Base-by-base conservation (phyloP, 2,329 filamentous ascomycete genomes). In the Alternaria dauci region DNA sequence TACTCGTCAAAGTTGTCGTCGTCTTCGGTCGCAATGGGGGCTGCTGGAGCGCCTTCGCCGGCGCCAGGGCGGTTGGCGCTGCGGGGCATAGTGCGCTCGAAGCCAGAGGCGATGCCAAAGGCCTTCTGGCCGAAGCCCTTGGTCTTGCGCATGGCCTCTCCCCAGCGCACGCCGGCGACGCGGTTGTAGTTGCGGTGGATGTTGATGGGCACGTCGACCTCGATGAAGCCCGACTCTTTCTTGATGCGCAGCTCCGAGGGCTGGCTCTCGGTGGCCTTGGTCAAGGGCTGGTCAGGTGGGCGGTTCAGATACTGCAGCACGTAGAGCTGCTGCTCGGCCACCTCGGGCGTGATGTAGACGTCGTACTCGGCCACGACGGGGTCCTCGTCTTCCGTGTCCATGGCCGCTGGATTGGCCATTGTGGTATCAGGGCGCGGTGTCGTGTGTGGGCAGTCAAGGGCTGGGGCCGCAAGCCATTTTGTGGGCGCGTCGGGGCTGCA, bases 221-320 rank as follows among this genome's bases (percentile, higher is more conserved):
- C 95, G 58, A 97, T 84, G 81, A 97, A 91, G 57, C 94, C 94
- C 0, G 91, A 87, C 58, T 86, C 82, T 14, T 89, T 86, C 82
- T 98, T 99, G 76, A 97, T 82, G 68, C 94, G 92, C 71, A 98
- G 83, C 70, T 91, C 88, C 16, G 87, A 82, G 11, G 94, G 91
- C 56, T 85, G 83, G 16, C 81, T 80, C 8, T 67, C 61, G 53
- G 81, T 79, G 12, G 80, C 75, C 23, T 87, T 84, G 55, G 86
- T 86, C 79, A 91, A 90, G 6, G 87, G 84, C 64, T 89, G 85
- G 41, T 86, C 83, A 59, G 87, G 83, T 39, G 84, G 84, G 64
- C 92, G 91, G 80, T 94, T 94, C 26, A 94, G 90, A 78, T 96
- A 96, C 81, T 98, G 94, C 46, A 99, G 87, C 65, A 98, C 87